Percentiles rank a stretch among this genome's conserved stretches.
Evolutionary conservation across 2,329 filamentous ascomycete genomes (phyloP).

Genomic region (Biscogniauxia mediterranea): DNA sequence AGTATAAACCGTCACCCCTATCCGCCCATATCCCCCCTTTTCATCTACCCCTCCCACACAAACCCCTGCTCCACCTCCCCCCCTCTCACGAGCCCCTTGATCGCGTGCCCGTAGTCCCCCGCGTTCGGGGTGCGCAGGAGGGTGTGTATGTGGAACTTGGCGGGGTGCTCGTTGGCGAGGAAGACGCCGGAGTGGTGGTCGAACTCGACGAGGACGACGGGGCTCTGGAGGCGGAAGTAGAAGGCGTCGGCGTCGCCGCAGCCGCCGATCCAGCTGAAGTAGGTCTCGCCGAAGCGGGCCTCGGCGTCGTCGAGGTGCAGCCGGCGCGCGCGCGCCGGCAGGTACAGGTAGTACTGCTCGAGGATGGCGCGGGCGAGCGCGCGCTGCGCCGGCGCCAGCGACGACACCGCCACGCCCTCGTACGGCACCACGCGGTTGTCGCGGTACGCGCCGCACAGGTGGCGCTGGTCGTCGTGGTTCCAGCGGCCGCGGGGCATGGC

Average conservation of each 20-base stretch:
- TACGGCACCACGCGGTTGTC: slow-evolving; percentile 77
- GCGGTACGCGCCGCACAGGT: slow-evolving; percentile 73
- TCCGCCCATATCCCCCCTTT: no score
- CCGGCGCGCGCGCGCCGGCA: slow-evolving; percentile 55
- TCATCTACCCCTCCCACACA: slow-evolving; percentile 41
- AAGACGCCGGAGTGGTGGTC: slow-evolving; percentile 81
- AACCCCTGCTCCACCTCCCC: slow-evolving; percentile 35
- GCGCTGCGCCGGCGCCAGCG: slow-evolving; percentile 49
- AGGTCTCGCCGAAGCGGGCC: slow-evolving; percentile 64
- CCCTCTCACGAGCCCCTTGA: slow-evolving; percentile 39
- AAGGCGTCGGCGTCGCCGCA: slow-evolving; percentile 67
- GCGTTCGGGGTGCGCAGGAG: slow-evolving; percentile 69
- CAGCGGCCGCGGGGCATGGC: slow-evolving; percentile 67
- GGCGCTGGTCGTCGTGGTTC: slow-evolving; percentile 79
- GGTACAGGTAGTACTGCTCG: slow-evolving; percentile 65
- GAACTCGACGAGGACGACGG: slow-evolving; percentile 72
- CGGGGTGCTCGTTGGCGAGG: slow-evolving; percentile 68
- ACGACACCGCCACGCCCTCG: slow-evolving; percentile 60
- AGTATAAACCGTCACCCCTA: no score
- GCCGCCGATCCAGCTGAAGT: slow-evolving; percentile 77
- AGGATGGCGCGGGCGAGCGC: slow-evolving; percentile 57
- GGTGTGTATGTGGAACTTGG: slow-evolving; percentile 79
- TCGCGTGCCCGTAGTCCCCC: slow-evolving; percentile 69
- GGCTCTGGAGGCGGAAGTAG: slow-evolving; percentile 76
- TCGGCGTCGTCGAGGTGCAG: slow-evolving; percentile 55